Evolutionary conservation across 2,329 filamentous ascomycete genomes (phyloP), one percentile per base, ranked within the genome.

Genomic region (Diaporthe humulicola): DNA sequence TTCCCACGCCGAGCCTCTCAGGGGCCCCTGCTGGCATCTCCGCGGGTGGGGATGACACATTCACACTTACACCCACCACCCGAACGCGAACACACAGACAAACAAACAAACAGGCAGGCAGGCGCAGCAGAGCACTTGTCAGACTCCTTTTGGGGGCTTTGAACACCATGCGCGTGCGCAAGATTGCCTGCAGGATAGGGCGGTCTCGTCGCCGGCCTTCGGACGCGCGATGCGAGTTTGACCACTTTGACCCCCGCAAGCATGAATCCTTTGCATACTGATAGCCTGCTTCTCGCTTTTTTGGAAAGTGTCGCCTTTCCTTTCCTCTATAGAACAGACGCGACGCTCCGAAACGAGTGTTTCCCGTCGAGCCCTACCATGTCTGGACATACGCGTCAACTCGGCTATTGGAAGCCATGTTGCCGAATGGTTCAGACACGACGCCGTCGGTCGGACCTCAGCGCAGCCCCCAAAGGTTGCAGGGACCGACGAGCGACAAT

Each of bases 1-100:
- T 54, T 50, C 64, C 33, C 64, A 69, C 17, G 33, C 64, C 45
- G 30, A 69, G 64, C 45, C 64, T 66, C 61, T 69, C 64, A 69
- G 33, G 48, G 64, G 64, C n/a, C 64, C 64, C 64, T 54, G 64
- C 64, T 69, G n/a, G 48, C 48, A 40, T 19, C 48, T 54, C 33
- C 33, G 33, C 45, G 45, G 36, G 45, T 69, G 48, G 48, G 64
- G 45, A 54, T 54, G 48, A 17, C 60, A 66, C 60, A 66, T 8
- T 28, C 58, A 4, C 17, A 45, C 60, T 48, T 17, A 66, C 25
- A 45, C 42, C 15, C 12, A 33, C 17, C 45, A 36, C 15, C n/a
- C 17, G n/a, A 30, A 38, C 8, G 17, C 25, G 25, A 22, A n/a
- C 45, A 66, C 28, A 28, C 60, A 64, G 40, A 36, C 42, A 66